Evolutionary conservation across 1,139 yeast species (phyloP), one percentile per base, ranked within the genome.

Genomic region (Meyerozyma guilliermondii): DNA sequence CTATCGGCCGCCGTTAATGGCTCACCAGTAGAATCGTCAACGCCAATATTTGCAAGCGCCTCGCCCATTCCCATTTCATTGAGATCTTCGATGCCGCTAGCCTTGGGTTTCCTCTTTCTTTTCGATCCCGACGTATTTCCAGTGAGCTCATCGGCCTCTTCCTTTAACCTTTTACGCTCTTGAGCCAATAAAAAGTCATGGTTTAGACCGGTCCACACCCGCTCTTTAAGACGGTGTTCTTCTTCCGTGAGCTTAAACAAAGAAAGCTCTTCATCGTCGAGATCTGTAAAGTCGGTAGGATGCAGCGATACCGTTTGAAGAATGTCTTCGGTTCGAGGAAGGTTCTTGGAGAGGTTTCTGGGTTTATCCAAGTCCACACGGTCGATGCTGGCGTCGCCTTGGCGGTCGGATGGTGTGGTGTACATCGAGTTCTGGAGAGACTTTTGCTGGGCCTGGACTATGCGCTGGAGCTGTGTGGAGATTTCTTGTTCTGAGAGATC

Each of bases 141-240:
- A 0, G 89, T 81, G 35, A 83, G 70, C 46, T 79, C 81, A 65
- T 94, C 98, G 0, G 96, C 94, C 57, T 91, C 96, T 41, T 77
- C 76, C 57, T 91, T 87, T 50, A 91, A 72, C 48, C 92, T 70
- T 59, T 88, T 89, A 52, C 80, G 80, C 54, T 92, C 98, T 62
- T 88, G 96, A 41, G 84, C 94, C 22, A 88, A 63, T 45, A 92
- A 68, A 55, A 81, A 94, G 28, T 91, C 98, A 46, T 86, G 87
- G 62, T 92, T 88, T 42, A 87, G 71, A 1, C 94, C 89, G 44
- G 86, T 80, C 98, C 98, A 92, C 5, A 89, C 78, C 47, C 83
- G 73, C 50, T 87, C 89, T 62, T 87, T 91, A 54, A 81, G 56
- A 43, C 69, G 64, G 43, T 52, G 74, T 50, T 92, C 96, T 39